phyloP scores from a whole-genome alignment of 768 basidiomycete species.

The Xerocomellus amylosporus region DNA sequence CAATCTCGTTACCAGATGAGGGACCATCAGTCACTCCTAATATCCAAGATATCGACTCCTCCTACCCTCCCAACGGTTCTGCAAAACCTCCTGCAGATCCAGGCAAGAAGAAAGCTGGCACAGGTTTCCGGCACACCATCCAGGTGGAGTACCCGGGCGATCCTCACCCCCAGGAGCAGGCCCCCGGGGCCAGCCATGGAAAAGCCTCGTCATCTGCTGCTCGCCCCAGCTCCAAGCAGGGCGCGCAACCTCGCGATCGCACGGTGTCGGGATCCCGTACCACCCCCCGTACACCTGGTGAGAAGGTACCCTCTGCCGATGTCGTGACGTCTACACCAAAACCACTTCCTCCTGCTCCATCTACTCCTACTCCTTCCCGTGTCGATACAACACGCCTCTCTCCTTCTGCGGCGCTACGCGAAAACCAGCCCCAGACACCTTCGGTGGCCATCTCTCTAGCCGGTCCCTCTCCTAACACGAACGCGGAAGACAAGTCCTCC shows the following conservation, averaged over 20 bases:
- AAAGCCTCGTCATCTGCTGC: conserved; percentile 12
- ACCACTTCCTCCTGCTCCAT: conserved; percentile 31
- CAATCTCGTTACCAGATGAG: conserved; percentile 30
- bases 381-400: conserved; percentile 22
- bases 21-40: conserved; percentile 14
- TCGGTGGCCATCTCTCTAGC: conserved; percentile 40
- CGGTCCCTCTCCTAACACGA: conserved; percentile 38
- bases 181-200: conserved; percentile 18
- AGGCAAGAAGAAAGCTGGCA: conserved; percentile 44
- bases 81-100: conserved; percentile 39
- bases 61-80: conserved; percentile 23
- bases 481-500: conserved; percentile 27
- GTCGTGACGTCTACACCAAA: conserved; percentile 19
- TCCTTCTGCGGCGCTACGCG: conserved; percentile 27
- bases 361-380: conserved; percentile 18
- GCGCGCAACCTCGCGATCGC: conserved; percentile 16
- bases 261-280: conserved; percentile 13
- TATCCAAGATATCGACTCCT: conserved; percentile 20
- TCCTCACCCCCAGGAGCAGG: conserved; percentile 29
- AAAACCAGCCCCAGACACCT: conserved; percentile 29
- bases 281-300: conserved; percentile 4
- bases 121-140: conserved; percentile 82
- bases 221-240: conserved; percentile 17
- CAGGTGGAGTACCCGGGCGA: conserved; percentile 90
- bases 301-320: conserved; percentile 21